Evolutionary conservation across 148 eudicot species (phyloP).

Genomic region (Amaranthus cruentus): DNA sequence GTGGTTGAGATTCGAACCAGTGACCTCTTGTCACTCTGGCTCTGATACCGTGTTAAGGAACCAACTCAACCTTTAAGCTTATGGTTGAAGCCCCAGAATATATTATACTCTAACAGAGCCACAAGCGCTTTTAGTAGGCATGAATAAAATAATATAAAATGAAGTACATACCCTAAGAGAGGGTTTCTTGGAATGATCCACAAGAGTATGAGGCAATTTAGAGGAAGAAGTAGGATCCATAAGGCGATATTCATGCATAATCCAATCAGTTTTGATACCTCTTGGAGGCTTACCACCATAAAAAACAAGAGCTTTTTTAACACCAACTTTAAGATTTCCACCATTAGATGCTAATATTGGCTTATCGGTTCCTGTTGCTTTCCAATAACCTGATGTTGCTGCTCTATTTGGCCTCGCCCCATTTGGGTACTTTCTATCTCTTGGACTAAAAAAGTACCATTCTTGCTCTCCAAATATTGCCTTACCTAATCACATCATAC

Average conservation of each 20-base stretch:
- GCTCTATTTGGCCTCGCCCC: constrained; percentile 66
- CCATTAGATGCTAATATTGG: constrained; percentile 38
- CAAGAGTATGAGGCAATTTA: constrained; percentile 29
- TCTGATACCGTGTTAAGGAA: no score
- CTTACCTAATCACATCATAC: constrained; percentile 32
- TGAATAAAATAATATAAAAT: neutral
- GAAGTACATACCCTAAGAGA: constrained; percentile 32
- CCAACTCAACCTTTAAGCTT: no score
- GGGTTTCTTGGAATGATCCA: constrained; percentile 27
- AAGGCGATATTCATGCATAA: constrained; percentile 53
- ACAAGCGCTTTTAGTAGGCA: no score
- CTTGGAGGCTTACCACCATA: constrained; percentile 58
- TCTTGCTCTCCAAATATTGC: constrained; percentile 59
- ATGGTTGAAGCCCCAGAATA: no score
- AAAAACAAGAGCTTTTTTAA: constrained; percentile 52
- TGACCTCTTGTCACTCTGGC: no score
- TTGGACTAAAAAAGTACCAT: constrained; percentile 66
- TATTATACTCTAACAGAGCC: no score
- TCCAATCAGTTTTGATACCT: constrained; percentile 57
- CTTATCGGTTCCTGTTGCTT: constrained; percentile 64
- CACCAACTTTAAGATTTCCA: constrained; percentile 40
- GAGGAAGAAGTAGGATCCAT: constrained; percentile 23
- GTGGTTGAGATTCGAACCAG: no score
- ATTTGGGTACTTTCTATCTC: constrained; percentile 63
- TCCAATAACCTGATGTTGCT: constrained; percentile 73